Evolutionary conservation across 441 rosid genomes (phyloP), one percentile per base, ranked within the genome.

Genomic region (Erysimum cheiri): DNA sequence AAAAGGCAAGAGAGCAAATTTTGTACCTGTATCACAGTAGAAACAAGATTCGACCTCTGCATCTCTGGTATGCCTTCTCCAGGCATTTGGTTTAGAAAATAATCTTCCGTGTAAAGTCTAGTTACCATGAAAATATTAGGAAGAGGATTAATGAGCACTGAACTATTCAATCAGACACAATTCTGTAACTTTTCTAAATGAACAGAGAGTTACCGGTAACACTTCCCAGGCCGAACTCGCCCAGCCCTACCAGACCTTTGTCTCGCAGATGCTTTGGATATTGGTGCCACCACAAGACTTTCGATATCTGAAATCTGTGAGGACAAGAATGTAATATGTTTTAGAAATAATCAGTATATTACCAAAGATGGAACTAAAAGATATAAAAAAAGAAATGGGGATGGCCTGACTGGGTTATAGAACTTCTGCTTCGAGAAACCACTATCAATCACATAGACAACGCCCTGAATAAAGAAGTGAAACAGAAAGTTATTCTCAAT

Each of bases 161-260:
- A 14, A 35, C 4, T 32, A 56, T n/a, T 35, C 56, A 28, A 62
- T 43, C 43, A 64, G 49, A 43, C 40, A 67, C 9, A 67, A 52
- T 0, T 33, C 9, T 12, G 29, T 39, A 31, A 55, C 74, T 54
- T 69, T 15, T 31, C 22, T 4, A 39, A 17, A 60, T 10, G 63
- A 17, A 53, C 32, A 60, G 28, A 62, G 39, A 66, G 44, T 47
- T 35, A 95, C 99, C 99, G 89, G 86, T 89, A 95, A 80, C 99
- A 95, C 72, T 92, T 92, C 64, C 99, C 99, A n/a, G 97, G 98
- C 56, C 98, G 87, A 69, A 95, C 82, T 81, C 98, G 83, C 67
- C 99, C 98, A 62, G 99, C 98, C 78, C 99, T 89, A 71, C 99
- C 99, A 76, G 99, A 82, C 80, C 99, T 88, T 80, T 95, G 99